Evolutionary conservation across 1,284 basidiomycete genomes (phyloP).

Genomic region (Ustilago crameri): DNA sequence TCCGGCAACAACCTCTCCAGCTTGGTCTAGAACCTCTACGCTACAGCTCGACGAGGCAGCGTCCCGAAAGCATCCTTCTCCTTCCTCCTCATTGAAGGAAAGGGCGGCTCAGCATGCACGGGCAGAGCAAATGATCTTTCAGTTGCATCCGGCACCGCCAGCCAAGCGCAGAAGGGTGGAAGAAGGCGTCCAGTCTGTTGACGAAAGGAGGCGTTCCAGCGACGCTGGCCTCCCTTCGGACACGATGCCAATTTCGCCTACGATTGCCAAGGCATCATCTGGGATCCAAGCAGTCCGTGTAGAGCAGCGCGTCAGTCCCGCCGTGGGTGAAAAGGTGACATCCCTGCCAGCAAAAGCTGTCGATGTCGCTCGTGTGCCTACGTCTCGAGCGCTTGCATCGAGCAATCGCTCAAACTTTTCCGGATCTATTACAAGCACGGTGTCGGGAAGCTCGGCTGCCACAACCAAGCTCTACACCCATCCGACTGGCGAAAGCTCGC

Average conservation of each 20-base stretch:
- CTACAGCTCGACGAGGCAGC: constrained; percentile 4
- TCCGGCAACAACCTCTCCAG: not conserved
- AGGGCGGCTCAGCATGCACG: not conserved
- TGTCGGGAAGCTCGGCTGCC: not conserved
- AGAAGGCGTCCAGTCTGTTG: not conserved
- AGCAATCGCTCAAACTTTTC: constrained; percentile 3
- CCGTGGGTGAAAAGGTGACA: not conserved
- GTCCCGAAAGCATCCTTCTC: constrained; percentile 1
- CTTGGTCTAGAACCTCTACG: not conserved
- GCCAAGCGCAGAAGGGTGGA: constrained; percentile 36
- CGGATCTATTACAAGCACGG: not conserved
- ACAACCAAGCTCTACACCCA: not conserved
- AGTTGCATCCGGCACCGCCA: constrained; percentile 30
- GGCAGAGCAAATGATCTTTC: constrained; percentile 14
- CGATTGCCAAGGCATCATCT: no score
- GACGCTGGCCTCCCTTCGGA: constrained; percentile 18
- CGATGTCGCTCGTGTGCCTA: not conserved
- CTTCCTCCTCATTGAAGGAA: not conserved
- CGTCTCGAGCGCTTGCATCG: constrained; percentile 4
- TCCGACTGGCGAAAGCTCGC: constrained; percentile 2
- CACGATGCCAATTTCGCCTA: not conserved
- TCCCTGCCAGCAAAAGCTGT: not conserved
- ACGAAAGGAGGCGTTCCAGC: constrained; percentile 24
- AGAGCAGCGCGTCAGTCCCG: not conserved
- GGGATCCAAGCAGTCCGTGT: not conserved